Base-by-base conservation (phyloP, 2,329 filamentous ascomycete genomes). In the Orbilia javanica region DNA sequence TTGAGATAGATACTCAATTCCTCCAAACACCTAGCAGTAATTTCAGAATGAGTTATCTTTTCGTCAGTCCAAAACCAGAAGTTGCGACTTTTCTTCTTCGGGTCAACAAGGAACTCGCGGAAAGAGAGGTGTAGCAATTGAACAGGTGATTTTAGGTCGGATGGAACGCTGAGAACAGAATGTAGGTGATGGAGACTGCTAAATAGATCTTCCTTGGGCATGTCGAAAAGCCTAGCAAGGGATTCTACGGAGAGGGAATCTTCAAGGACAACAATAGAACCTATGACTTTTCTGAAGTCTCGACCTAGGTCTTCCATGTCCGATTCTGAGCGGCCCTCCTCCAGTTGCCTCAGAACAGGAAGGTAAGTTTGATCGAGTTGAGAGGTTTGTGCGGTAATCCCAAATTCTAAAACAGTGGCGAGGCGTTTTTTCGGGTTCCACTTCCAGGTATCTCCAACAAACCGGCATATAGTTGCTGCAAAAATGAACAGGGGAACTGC, bases 401-500 rank as follows among this genome's bases (percentile, higher is more conserved):
- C 53, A 15, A 73, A 44, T 13, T 34, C 18, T 10, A 69, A 60
- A 20, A 73, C 34, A 13, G 57, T 52, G 15, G 8, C 22, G 0
- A 79, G 53, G n/a, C 63, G 52, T 67, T 65, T 53, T 27, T 66
- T 50, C 4, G 72, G 66, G 50, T 73, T 48, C 42, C 20, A 42
- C 4, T 20, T 11, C n/a, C 4, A 18, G n/a, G 5, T 34, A 15
- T 64, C 65, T 42, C 67, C 18, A 57, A 84, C 70, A 42, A 82
- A 83, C 10, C 80, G 81, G 77, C 80, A 83, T 7, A 79, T 76
- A 18, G 82, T 83, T 29, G 80, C 76, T 18, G 81, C 80, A 75
- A 79, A 82, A 53, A 83, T 82, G 71, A 83, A 83, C 31, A 82
- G 70, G 3, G 79, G 52, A 66, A 52, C 52, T 2, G 82, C 79